These are phyloP conservation scores for Acorus calamus DNA, from an alignment of 106 monocot genomes.

Conservation along the genomic window DNA sequence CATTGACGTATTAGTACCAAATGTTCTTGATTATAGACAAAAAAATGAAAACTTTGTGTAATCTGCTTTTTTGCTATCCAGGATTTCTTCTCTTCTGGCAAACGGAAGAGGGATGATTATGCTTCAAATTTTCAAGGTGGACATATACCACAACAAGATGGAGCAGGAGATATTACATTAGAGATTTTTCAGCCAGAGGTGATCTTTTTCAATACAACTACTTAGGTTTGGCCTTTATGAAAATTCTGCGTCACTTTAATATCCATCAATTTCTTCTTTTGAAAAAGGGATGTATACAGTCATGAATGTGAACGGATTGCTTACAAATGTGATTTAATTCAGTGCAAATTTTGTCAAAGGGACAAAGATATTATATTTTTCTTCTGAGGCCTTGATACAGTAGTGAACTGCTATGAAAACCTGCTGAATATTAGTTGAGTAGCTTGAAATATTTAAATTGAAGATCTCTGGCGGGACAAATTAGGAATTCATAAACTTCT, in stretches of 20 bases:
- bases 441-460: too few species aligned
- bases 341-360: too few species aligned
- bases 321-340: too few species aligned
- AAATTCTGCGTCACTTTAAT: background rate
- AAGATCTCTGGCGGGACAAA: too few species aligned
- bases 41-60: background rate
- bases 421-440: too few species aligned
- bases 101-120: constrained; percentile 86
- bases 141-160: constrained; percentile 92
- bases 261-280: background rate
- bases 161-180: constrained; percentile 48
- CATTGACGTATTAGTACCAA: too few species aligned
- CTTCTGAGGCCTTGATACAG: too few species aligned
- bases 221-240: background rate
- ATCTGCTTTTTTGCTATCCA: constrained; percentile 16
- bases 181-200: constrained; percentile 53
- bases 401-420: too few species aligned
- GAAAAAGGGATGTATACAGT: background rate
- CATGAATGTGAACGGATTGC: too few species aligned
- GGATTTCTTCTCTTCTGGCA: constrained; percentile 85
- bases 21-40: too few species aligned
- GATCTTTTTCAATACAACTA: background rate
- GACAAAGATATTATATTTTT: too few species aligned
- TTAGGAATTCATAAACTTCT: too few species aligned
- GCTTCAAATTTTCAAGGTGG: constrained; percentile 46